Evolutionary conservation across 495 filamentous ascomycete species (phyloP).

Genomic region (Penicillium coprophilum): DNA sequence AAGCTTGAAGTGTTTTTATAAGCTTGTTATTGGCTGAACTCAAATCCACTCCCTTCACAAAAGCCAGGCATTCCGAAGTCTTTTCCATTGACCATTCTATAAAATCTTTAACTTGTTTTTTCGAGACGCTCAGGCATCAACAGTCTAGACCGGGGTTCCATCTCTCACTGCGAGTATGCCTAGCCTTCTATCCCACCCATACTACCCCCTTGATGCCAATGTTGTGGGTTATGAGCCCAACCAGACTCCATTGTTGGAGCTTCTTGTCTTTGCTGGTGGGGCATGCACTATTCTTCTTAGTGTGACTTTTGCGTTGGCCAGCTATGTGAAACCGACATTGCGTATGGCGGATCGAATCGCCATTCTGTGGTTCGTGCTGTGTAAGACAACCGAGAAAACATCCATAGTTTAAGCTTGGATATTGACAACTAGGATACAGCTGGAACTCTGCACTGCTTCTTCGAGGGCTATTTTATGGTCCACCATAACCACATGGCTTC

Average conservation of each 20-base stretch:
- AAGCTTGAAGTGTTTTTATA: no score
- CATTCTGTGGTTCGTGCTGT: conserved; percentile 67
- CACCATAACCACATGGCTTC: conserved; percentile 61
- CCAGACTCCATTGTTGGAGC: conserved; percentile 49
- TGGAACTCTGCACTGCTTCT: conserved; percentile 70
- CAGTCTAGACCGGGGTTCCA: neutral
- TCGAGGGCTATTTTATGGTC: conserved; percentile 80
- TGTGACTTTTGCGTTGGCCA: conserved; percentile 48
- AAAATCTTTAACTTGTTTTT: neutral
- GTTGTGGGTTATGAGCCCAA: conserved; percentile 65
- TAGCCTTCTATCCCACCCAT: conserved; percentile 55
- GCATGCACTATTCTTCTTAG: conserved; percentile 53
- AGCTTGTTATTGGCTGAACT: conserved; percentile 2
- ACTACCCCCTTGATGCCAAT: conserved; percentile 63
- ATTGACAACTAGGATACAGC: conserved; percentile 39
- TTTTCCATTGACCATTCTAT: neutral
- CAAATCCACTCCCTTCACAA: conserved; percentile 1
- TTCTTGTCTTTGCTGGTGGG: conserved; percentile 54
- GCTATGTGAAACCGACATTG: conserved; percentile 47
- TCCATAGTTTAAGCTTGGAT: neutral
- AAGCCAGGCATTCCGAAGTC: neutral
- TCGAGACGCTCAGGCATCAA: neutral
- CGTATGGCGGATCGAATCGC: conserved; percentile 51
- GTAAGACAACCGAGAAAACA: conserved; percentile 39
- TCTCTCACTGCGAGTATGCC: conserved; percentile 17